Evolutionary conservation across 306 rosid species (phyloP).

Genomic region (Dalbergia cultrata): DNA sequence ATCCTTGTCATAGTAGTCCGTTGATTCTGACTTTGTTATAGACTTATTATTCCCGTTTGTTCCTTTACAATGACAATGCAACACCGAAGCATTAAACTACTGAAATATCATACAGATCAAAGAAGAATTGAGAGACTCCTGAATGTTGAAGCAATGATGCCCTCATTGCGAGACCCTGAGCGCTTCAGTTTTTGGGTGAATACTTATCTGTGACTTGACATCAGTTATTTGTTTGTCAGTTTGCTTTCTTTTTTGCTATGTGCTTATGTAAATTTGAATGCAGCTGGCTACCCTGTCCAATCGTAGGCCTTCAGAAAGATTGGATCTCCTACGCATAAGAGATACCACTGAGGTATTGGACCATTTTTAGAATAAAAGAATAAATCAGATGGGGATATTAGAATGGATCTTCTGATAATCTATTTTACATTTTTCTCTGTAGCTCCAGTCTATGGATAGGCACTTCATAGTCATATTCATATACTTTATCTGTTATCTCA

Average conservation of each 20-base stretch:
- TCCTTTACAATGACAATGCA: constrained; percentile 27
- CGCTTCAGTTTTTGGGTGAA: constrained; percentile 94
- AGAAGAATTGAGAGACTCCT: constrained; percentile 80
- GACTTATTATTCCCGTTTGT: constrained; percentile 30
- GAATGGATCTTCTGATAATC: constrained; percentile 17
- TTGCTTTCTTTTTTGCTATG: constrained; percentile 11
- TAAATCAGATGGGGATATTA: neutral
- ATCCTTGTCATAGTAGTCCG: neutral
- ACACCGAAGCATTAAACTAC: constrained; percentile 28
- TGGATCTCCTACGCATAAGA: constrained; percentile 80
- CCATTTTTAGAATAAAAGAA: constrained; percentile 15
- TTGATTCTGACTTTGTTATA: neutral
- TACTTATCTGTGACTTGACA: constrained; percentile 21
- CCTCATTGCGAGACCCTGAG: constrained; percentile 81
- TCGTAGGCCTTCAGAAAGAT: constrained; percentile 81
- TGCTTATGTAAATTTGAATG: constrained; percentile 42
- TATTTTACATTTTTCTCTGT: neutral
- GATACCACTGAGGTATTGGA: constrained; percentile 83
- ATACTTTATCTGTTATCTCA: neutral
- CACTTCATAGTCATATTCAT: neutral
- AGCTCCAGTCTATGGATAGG: neutral
- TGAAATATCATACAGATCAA: constrained; percentile 61
- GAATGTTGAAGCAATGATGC: constrained; percentile 84
- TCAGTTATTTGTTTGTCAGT: neutral
- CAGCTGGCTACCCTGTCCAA: constrained; percentile 87